Evolutionary conservation across 2,329 filamentous ascomycete genomes (phyloP).

Genomic region (Rutstroemia sp.): DNA sequence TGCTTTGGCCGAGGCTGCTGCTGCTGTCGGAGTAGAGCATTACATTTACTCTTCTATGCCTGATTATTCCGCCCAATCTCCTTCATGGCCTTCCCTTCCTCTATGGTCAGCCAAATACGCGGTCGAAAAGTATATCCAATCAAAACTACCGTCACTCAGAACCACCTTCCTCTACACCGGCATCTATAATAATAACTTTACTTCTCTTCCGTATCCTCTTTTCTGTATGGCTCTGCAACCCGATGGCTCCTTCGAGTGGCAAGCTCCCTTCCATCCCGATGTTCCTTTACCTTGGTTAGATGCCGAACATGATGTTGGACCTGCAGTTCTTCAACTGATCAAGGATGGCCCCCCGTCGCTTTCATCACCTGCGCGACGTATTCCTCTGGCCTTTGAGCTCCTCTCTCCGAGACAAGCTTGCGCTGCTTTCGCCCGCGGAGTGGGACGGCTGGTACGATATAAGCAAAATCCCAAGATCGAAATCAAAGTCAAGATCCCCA

Average conservation of each 20-base stretch:
- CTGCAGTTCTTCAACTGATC: conserved; percentile 86
- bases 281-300: conserved; percentile 91
- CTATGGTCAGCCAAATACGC: conserved; percentile 90
- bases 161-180: conserved; percentile 93
- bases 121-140: conserved; percentile 83
- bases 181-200: conserved; percentile 99
- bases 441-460: conserved; percentile 73
- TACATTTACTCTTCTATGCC: conserved; percentile 98
- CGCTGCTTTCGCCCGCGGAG: conserved; percentile 67
- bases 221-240: conserved; percentile 88
- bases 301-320: conserved; percentile 91
- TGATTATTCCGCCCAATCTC: conserved; percentile 71
- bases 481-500: conserved; percentile 76
- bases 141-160: conserved; percentile 51
- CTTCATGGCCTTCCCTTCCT: conserved; percentile 69
- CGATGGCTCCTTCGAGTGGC: conserved; percentile 86
- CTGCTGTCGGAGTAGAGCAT: conserved; percentile 75
- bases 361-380: conserved; percentile 56
- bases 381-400: conserved; percentile 86
- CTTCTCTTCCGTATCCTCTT: conserved; percentile 80
- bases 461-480: conserved; percentile 65
- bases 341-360: conserved; percentile 74
- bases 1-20: conserved; percentile 82
- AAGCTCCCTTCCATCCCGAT: conserved; percentile 86
- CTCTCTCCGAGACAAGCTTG: conserved; percentile 80